Conservation (phyloP, 768 basidiomycete species). For the Galerina marginata region DNA sequence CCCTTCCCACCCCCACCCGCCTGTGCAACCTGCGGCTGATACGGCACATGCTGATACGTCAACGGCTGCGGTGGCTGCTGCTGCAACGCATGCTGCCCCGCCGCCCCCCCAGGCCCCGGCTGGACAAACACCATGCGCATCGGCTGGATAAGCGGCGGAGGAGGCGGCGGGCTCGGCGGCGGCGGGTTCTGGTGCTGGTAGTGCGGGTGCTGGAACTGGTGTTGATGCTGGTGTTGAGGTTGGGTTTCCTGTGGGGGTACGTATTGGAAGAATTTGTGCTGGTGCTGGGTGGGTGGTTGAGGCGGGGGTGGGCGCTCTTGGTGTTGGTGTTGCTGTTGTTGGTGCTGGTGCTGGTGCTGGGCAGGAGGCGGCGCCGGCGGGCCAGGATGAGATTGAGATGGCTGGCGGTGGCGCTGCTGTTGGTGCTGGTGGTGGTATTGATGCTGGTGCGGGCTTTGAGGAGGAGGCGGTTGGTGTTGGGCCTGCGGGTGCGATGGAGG, state of each 20-base stretch:
- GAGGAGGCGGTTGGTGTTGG: not conserved
- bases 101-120: not conserved
- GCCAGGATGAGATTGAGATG: not conserved
- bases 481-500: not conserved
- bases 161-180: not conserved
- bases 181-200: not conserved
- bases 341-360: not conserved
- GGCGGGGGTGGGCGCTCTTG: not conserved
- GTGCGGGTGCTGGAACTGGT: conserved; percentile 1
- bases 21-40: not conserved
- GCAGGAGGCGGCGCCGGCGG: not conserved
- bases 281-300: not conserved
- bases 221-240: not conserved
- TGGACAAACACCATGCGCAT: conserved; percentile 8
- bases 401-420: not conserved
- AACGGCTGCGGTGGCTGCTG: not conserved
- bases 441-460: not conserved
- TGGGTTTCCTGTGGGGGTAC: no score
- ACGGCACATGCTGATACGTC: conserved; percentile 1
- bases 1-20: not conserved
- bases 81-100: not conserved
- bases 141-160: not conserved
- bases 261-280: not conserved
- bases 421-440: not conserved
- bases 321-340: not conserved